Evolutionary conservation across 208 protist species (phyloP).

Genomic region (Leishmania major): DNA sequence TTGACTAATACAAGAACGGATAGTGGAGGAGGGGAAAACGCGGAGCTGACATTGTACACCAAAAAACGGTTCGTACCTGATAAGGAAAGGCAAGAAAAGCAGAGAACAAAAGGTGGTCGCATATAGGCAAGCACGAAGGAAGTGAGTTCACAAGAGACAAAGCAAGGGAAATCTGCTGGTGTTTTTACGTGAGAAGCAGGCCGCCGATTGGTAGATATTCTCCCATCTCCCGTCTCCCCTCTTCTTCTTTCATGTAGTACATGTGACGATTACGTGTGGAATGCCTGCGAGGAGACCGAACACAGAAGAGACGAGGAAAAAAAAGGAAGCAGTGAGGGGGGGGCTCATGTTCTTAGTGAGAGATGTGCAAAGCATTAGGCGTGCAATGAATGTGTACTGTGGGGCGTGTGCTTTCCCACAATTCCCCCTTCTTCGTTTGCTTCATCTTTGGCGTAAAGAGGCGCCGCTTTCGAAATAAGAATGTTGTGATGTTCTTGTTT

Average conservation of each 20-base stretch:
- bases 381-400: not conserved
- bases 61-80: not conserved
- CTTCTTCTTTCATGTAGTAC: conserved; percentile 5
- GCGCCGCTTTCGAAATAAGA: not conserved
- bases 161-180: conserved; percentile 1
- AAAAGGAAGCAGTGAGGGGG: not conserved
- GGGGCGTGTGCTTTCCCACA: conserved; percentile 1
- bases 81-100: not conserved
- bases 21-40: not conserved
- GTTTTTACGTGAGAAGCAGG: not conserved
- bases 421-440: not conserved
- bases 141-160: not conserved
- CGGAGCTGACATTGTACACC: not conserved
- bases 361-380: conserved; percentile 3
- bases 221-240: not conserved
- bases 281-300: not conserved
- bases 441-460: not conserved
- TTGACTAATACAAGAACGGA: not conserved
- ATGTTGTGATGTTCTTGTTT: not conserved
- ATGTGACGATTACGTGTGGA: not conserved
- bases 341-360: not conserved
- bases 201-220: not conserved
- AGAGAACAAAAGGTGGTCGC: conserved; percentile 1
- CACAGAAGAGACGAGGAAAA: not conserved
- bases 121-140: not conserved